Base-by-base conservation (phyloP, 371 early-diverging fungal genomes). In the Cladochytrium tenue region DNA sequence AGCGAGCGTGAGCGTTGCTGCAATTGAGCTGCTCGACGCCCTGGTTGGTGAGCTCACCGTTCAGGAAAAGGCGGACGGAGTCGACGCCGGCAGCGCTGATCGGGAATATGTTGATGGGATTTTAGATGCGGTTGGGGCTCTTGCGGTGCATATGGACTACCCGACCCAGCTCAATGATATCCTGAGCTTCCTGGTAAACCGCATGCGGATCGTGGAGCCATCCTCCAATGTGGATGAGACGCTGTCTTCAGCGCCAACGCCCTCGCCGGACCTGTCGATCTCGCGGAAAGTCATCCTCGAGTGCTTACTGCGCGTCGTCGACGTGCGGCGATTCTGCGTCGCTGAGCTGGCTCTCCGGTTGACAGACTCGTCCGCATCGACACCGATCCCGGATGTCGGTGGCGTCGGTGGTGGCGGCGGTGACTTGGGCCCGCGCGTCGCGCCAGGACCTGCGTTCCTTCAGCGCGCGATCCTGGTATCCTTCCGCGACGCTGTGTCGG, bases 161-260 rank as follows among this genome's bases (percentile, higher is more conserved):
- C 80, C 88, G 15, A 90, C 89, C 67, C 96, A 94, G 73, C 73
- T 90, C 26, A 86, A 87, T 52, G 93, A 95, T 70, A 89, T 95
- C 65, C 74, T 90, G 17, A 79, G 85, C 0, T 90, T 88, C 64
- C 70, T 95, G 1, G 81, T 91, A 35, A 82, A 88, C 67, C 86
- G 89, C 57, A 68, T 91, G 63, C 50, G 3, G 20, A 20, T 43
- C 43, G 43, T 7, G 43, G 43, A 43, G 43, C 20, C 7, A 13
- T 13, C 13, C 13, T 13, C 43, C 43, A 20, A 13, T 20, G 43
- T 43, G 7, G 43, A 43, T 13, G 43, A 20, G 13, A 7, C 43
- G 13, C 13, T 43, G 7, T n/a, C n/a, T n/a, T n/a, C n/a, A n/a
- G n/a, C n/a, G n/a, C n/a, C n/a, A n/a, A n/a, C n/a, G n/a, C n/a